These are phyloP conservation scores for Bothia castanella DNA, from an alignment of 1,284 basidiomycete genomes.

Conservation along the genomic window DNA sequence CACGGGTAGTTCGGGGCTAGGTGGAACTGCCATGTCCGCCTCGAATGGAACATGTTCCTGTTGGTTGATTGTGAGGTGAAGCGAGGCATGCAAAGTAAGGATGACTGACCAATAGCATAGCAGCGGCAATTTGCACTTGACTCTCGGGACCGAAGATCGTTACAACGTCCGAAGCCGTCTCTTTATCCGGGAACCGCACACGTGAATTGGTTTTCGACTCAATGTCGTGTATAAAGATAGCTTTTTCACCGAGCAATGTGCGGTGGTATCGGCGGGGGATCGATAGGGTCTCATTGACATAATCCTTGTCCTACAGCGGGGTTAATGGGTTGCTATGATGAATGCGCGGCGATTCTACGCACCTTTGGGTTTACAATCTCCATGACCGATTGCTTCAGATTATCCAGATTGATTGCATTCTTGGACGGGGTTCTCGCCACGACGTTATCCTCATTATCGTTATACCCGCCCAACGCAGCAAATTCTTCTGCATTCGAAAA, in stretches of 20 bases:
- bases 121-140: constrained; percentile 93
- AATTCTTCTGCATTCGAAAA: constrained; percentile 99
- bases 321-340: constrained; percentile 1
- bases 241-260: constrained; percentile 92
- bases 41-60: constrained; percentile 97
- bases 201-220: constrained; percentile 94
- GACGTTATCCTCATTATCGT: constrained; percentile 98
- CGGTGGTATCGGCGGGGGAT: constrained; percentile 95
- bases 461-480: constrained; percentile 89
- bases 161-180: constrained; percentile 87
- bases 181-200: constrained; percentile 94
- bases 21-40: constrained; percentile 90
- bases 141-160: constrained; percentile 95
- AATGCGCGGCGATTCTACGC: constrained; percentile 15
- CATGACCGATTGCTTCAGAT: constrained; percentile 95
- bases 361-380: constrained; percentile 96
- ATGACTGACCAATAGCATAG: constrained; percentile 82
- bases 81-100: background rate
- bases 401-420: constrained; percentile 94
- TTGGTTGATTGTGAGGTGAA: constrained; percentile 16
- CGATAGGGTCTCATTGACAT: constrained; percentile 87
- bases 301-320: constrained; percentile 83
- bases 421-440: constrained; percentile 96
- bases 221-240: constrained; percentile 95
- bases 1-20: constrained; percentile 72